Percentiles rank a stretch among this genome's conserved stretches.
These are phyloP conservation scores for Fonsecaea multimorphosa DNA, from an alignment of 2,329 filamentous ascomycete species.

Conservation along the genomic window DNA sequence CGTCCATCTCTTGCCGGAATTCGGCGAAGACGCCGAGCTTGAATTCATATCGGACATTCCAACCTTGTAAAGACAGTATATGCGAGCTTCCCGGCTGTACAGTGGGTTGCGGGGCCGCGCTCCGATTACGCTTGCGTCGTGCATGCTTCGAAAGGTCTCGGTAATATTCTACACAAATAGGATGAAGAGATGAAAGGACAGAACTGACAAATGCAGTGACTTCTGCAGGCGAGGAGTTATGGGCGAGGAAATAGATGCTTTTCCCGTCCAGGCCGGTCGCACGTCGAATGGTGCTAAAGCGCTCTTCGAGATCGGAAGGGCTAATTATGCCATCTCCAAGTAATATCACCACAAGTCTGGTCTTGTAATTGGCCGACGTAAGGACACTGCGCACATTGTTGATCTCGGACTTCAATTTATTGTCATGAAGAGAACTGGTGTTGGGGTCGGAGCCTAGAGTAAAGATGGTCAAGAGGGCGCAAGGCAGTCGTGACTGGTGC, in stretches of 20 bases:
- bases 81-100: slow-evolving; percentile 86
- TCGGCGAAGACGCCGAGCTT: slow-evolving; percentile 91
- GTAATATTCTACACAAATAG: slow-evolving; percentile 84
- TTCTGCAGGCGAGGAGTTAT: slow-evolving; percentile 73
- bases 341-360: slow-evolving; percentile 76
- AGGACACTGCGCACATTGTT: slow-evolving; percentile 75
- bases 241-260: slow-evolving; percentile 82
- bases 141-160: slow-evolving; percentile 91
- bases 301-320: slow-evolving; percentile 70
- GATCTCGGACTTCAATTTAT: slow-evolving; percentile 86
- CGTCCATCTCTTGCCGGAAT: slow-evolving; percentile 91
- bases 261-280: slow-evolving; percentile 82
- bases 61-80: slow-evolving; percentile 81
- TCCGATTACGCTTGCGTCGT: slow-evolving; percentile 83
- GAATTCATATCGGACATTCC: slow-evolving; percentile 94
- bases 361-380: slow-evolving; percentile 68
- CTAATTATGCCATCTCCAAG: slow-evolving; percentile 72
- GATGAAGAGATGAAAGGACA: slow-evolving; percentile 74
- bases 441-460: slow-evolving; percentile 73
- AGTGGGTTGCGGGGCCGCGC: slow-evolving; percentile 78
- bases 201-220: slow-evolving; percentile 74
- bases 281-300: slow-evolving; percentile 77
- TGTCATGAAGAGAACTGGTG: slow-evolving; percentile 80
- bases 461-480: slow-evolving; percentile 81
- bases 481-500: slow-evolving; percentile 83